A percentile compares a stretch with the other conserved stretches of the same genome.
Evolutionary conservation across 164 flowering plant species (phyloP).

Genomic region (Aristolochia fimbriata): DNA sequence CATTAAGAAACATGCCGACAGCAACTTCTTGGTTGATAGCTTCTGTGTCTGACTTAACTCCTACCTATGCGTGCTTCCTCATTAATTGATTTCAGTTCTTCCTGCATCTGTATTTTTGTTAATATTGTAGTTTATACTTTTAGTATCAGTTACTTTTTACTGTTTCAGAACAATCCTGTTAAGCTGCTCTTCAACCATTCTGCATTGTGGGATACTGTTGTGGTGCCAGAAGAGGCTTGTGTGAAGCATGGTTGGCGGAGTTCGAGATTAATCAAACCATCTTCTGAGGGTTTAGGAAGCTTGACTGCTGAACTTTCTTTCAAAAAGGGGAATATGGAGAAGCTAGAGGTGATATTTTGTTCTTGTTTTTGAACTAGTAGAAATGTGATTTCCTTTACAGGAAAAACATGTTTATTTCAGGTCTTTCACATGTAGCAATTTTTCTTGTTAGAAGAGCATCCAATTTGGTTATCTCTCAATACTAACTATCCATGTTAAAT

Average conservation of each 20-base stretch:
- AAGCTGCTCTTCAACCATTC: slow-evolving; percentile 42
- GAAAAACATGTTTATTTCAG: too few relatives aligned
- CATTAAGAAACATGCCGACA: too few relatives aligned
- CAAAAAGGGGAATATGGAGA: slow-evolving; percentile 20
- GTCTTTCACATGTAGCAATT: too few relatives aligned
- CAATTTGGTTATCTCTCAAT: too few relatives aligned
- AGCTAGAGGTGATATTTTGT: slow-evolving; percentile 41
- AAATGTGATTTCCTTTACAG: too few relatives aligned
- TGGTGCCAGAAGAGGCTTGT: slow-evolving; percentile 28
- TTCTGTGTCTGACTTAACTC: too few relatives aligned
- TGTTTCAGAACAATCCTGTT: slow-evolving; percentile 55
- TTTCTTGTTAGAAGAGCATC: too few relatives aligned
- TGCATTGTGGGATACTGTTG: slow-evolving; percentile 37
- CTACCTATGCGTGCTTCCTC: background rate
- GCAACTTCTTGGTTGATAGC: too few relatives aligned
- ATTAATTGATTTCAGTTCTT: background rate
- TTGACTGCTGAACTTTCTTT: slow-evolving; percentile 63
- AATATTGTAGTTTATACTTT: background rate
- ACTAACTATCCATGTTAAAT: too few relatives aligned
- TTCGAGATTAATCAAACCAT: slow-evolving; percentile 47
- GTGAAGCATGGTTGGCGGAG: slow-evolving; percentile 34
- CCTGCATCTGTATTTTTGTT: background rate
- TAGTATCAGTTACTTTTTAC: too few relatives aligned
- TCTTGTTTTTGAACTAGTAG: background rate
- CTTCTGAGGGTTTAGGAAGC: slow-evolving; percentile 59